phyloP scores from a whole-genome alignment of 768 basidiomycete genomes.

The Cytidiella melzeri region DNA sequence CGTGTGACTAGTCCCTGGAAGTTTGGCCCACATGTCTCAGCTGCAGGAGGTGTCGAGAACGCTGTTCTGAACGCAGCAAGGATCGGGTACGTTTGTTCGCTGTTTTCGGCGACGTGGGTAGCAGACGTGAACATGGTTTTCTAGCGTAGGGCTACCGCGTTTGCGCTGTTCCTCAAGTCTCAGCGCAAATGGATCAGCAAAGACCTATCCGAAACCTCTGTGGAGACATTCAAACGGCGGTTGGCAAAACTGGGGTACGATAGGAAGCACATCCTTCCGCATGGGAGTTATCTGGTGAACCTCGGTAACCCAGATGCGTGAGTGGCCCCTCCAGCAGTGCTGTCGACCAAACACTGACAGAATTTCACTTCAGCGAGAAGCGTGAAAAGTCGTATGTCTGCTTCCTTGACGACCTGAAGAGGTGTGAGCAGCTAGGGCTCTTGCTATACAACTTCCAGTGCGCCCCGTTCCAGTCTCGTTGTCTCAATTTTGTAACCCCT shows the following conservation, averaged over 20 bases:
- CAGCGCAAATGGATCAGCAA: constrained; percentile 78
- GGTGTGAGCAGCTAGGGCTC: constrained; percentile 74
- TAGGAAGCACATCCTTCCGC: constrained; percentile 62
- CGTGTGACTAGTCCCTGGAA: constrained; percentile 46
- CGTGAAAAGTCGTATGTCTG: constrained; percentile 69
- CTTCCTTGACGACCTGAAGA: constrained; percentile 75
- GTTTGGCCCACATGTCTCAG: constrained; percentile 80
- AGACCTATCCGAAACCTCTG: constrained; percentile 44
- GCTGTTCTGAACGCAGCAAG: constrained; percentile 61
- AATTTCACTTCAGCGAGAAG: constrained; percentile 40
- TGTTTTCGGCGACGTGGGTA: too few species aligned
- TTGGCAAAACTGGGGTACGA: constrained; percentile 59
- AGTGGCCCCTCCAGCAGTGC: constrained; percentile 27
- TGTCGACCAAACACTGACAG: not conserved
- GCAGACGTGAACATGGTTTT: not conserved
- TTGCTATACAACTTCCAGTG: constrained; percentile 82
- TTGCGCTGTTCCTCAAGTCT: constrained; percentile 80
- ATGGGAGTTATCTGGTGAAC: constrained; percentile 84
- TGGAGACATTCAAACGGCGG: constrained; percentile 52
- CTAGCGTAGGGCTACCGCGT: constrained; percentile 63
- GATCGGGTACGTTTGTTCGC: constrained; percentile 45
- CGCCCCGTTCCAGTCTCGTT: constrained; percentile 23
- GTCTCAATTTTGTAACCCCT: not conserved
- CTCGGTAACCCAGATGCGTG: constrained; percentile 75
- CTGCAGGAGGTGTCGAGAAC: constrained; percentile 76